Conservation (phyloP, 345 rosid genomes). For the Aethionema arabicum region DNA sequence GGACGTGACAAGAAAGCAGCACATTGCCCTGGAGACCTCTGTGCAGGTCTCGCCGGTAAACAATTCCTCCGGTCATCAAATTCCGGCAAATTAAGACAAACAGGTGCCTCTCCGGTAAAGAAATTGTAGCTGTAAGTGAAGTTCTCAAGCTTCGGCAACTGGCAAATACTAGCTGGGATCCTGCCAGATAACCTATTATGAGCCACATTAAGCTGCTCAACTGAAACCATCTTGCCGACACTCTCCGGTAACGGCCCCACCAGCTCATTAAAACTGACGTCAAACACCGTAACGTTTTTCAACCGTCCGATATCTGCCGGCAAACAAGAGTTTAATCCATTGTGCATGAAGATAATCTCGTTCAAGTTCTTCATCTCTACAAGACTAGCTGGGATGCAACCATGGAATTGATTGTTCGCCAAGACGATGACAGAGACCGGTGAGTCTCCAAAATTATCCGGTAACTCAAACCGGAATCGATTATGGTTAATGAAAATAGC, state of each 20-base stretch:
- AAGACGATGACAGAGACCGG: conserved; percentile 75
- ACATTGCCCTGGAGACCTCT: conserved; percentile 58
- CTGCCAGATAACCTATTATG: conserved; percentile 60
- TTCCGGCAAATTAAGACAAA: conserved; percentile 45
- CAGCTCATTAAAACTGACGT: conserved; percentile 57
- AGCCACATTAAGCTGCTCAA: conserved; percentile 77
- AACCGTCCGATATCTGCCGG: conserved; percentile 58
- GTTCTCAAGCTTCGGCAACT: conserved; percentile 58
- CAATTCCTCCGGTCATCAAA: conserved; percentile 65
- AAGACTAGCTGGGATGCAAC: conserved; percentile 66
- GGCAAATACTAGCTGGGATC: conserved; percentile 59
- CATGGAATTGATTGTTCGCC: conserved; percentile 70
- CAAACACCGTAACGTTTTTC: conserved; percentile 61
- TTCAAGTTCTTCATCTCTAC: conserved; percentile 68
- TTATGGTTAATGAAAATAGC: conserved; percentile 72
- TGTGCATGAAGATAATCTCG: conserved; percentile 64
- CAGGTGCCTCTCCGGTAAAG: conserved; percentile 71
- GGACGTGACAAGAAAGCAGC: conserved; percentile 47
- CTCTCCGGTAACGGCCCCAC: conserved; percentile 59
- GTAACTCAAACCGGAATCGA: conserved; percentile 62
- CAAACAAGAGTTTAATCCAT: conserved; percentile 64
- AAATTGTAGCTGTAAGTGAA: conserved; percentile 64
- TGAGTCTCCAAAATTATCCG: conserved; percentile 67
- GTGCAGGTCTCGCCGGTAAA: conserved; percentile 56
- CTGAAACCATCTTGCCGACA: conserved; percentile 53